A percentile compares a stretch with the other conserved stretches of the same genome.
These are phyloP conservation scores for Suillus subluteus DNA, from an alignment of 768 basidiomycete species.

Conservation along the genomic window DNA sequence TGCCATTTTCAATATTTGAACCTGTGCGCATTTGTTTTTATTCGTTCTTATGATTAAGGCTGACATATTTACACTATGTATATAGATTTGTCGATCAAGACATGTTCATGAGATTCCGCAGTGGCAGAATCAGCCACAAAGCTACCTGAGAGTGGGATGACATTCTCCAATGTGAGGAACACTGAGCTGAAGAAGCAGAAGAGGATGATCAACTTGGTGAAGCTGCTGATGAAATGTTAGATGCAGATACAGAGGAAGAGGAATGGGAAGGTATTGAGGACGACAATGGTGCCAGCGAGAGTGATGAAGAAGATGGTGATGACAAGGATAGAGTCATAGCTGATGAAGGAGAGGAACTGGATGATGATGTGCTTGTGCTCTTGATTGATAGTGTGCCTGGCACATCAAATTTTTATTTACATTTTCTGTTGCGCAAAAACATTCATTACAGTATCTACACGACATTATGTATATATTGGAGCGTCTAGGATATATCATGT, in stretches of 20 bases:
- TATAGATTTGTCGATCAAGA: constrained; percentile 38
- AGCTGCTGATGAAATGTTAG: neutral
- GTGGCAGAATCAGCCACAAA: constrained; percentile 36
- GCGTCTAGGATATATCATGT: no score
- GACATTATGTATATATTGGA: no score
- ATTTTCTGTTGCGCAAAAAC: no score
- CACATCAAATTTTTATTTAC: no score
- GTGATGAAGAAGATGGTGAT: neutral
- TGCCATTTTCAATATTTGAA: constrained; percentile 36
- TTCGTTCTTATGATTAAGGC: neutral
- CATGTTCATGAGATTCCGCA: constrained; percentile 40
- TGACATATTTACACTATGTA: neutral
- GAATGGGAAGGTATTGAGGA: neutral
- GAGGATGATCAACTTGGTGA: neutral
- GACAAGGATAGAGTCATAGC: neutral
- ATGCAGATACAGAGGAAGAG: neutral
- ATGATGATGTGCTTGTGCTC: neutral
- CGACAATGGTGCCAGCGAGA: neutral
- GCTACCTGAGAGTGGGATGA: neutral
- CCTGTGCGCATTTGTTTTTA: constrained; percentile 17
- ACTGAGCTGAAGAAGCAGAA: neutral
- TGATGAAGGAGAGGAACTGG: neutral
- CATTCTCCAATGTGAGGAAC: neutral
- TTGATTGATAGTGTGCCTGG: no score
- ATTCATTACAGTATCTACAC: no score